Percentiles rank a stretch among this genome's conserved stretches.
Conservation (phyloP, 805 yeast genomes). For the Suhomyces pyralidae region DNA sequence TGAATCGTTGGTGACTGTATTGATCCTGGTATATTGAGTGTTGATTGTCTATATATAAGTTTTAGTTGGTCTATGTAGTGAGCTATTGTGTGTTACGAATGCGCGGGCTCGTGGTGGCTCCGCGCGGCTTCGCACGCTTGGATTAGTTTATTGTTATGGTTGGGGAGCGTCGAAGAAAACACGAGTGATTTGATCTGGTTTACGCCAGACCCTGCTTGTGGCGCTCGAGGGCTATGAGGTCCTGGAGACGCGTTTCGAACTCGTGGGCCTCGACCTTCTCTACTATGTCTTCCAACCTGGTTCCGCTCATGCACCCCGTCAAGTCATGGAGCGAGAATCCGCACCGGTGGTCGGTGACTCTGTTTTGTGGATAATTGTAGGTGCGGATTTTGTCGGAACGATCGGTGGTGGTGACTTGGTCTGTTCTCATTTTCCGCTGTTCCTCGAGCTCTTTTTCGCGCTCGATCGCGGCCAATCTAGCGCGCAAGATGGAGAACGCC, state of each 20-base stretch:
- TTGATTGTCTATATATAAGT: not conserved
- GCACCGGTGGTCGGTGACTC: slow-evolving; percentile 93
- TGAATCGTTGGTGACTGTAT: not conserved
- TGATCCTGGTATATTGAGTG: not conserved
- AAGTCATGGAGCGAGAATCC: slow-evolving; percentile 77
- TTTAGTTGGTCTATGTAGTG: not conserved
- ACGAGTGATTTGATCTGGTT: not conserved
- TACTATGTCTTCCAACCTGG: slow-evolving; percentile 31
- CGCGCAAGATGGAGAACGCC: slow-evolving; percentile 78
- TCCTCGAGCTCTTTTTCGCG: slow-evolving; percentile 58
- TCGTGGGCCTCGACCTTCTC: slow-evolving; percentile 37
- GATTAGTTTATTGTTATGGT: not conserved
- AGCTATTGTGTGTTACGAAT: not conserved
- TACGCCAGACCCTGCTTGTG: not conserved
- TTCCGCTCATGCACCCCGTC: slow-evolving; percentile 39
- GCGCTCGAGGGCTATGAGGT: slow-evolving; percentile 12
- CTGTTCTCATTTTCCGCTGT: slow-evolving; percentile 66
- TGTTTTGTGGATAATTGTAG: slow-evolving; percentile 86
- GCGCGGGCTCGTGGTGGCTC: not conserved
- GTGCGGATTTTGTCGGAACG: slow-evolving; percentile 92
- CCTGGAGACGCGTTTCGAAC: slow-evolving; percentile 33
- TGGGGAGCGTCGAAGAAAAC: not conserved
- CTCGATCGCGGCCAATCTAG: slow-evolving; percentile 81
- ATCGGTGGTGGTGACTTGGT: slow-evolving; percentile 85
- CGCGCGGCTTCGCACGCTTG: not conserved